Evolutionary conservation across 2,329 filamentous ascomycete genomes (phyloP).

Genomic region (Colletotrichum euphorbiae): DNA sequence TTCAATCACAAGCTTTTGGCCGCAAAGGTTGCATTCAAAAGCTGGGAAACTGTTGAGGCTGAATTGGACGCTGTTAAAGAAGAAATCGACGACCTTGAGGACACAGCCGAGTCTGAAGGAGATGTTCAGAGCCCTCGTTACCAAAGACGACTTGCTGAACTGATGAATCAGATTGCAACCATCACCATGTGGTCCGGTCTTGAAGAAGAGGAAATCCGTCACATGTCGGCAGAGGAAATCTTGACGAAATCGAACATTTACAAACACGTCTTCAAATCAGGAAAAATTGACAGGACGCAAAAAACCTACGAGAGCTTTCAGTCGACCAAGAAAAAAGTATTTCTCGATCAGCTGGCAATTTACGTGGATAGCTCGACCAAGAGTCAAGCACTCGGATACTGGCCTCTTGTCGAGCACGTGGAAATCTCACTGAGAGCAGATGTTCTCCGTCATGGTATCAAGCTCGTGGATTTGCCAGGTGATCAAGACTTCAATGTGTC

Average conservation of each 20-base stretch:
- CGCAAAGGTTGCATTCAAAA: conserved; percentile 38
- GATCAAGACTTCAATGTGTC: conserved; percentile 36
- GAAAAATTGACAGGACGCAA: too few relatives aligned
- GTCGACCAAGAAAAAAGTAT: background rate
- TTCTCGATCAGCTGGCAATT: conserved; percentile 23
- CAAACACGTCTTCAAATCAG: too few relatives aligned
- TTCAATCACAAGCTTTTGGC: background rate
- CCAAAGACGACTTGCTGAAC: background rate
- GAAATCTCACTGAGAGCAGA: conserved; percentile 30
- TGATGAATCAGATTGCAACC: background rate
- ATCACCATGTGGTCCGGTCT: too few relatives aligned
- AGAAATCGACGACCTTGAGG: conserved; percentile 23
- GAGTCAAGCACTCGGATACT: background rate
- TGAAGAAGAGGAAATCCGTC: too few relatives aligned
- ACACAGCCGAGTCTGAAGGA: background rate
- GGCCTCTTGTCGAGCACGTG: conserved; percentile 40
- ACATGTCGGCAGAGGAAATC: too few relatives aligned
- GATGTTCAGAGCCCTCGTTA: background rate
- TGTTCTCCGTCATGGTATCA: conserved; percentile 37
- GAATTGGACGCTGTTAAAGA: conserved; percentile 35
- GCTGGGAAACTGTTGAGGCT: conserved; percentile 20
- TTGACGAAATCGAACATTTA: background rate
- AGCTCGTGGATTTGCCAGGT: conserved; percentile 41
- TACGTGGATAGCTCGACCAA: conserved; percentile 32
- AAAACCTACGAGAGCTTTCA: too few relatives aligned